Percentiles rank a stretch among this genome's conserved stretches.
These are phyloP conservation scores for Prunus salicina DNA, from an alignment of 306 rosid species.

Conservation along the genomic window DNA sequence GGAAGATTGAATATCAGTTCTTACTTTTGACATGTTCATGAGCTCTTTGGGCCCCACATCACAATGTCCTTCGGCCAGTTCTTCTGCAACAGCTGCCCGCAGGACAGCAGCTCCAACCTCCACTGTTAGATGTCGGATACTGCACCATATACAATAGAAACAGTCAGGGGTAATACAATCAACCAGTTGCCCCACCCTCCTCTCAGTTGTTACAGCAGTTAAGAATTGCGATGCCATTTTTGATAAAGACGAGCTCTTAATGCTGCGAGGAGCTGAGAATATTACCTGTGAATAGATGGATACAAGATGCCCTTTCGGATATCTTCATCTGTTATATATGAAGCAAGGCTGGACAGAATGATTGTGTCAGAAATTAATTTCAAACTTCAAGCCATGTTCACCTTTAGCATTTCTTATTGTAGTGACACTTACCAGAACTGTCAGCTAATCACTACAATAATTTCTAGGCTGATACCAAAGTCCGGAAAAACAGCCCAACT, in stretches of 20 bases:
- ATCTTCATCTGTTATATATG: slow-evolving; percentile 88
- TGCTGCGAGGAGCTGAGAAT: slow-evolving; percentile 11
- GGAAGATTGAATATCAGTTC: slow-evolving; percentile 12
- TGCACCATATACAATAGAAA: slow-evolving; percentile 32
- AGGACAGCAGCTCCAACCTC: slow-evolving; percentile 95
- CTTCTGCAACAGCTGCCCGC: slow-evolving; percentile 73
- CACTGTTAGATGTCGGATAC: slow-evolving; percentile 73
- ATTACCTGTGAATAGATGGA: slow-evolving; percentile 76
- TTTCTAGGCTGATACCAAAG: background rate
- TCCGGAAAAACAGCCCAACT: background rate
- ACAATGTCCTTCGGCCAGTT: slow-evolving; percentile 72
- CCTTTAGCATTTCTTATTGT: background rate
- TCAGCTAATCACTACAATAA: background rate
- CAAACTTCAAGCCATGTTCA: slow-evolving; percentile 3
- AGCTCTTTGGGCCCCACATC: slow-evolving; percentile 70
- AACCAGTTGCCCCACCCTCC: slow-evolving; percentile 1
- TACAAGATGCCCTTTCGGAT: slow-evolving; percentile 67
- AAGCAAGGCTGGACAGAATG: slow-evolving; percentile 75
- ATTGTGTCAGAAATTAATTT: slow-evolving; percentile 37
- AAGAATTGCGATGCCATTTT: too few relatives aligned
- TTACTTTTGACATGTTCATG: slow-evolving; percentile 67
- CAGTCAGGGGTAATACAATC: slow-evolving; percentile 17
- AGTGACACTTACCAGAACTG: background rate
- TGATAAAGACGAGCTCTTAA: background rate
- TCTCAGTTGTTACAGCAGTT: too few relatives aligned